Evolutionary conservation across 768 basidiomycete species (phyloP).

Genomic region (Pleurotus ostreatus): DNA sequence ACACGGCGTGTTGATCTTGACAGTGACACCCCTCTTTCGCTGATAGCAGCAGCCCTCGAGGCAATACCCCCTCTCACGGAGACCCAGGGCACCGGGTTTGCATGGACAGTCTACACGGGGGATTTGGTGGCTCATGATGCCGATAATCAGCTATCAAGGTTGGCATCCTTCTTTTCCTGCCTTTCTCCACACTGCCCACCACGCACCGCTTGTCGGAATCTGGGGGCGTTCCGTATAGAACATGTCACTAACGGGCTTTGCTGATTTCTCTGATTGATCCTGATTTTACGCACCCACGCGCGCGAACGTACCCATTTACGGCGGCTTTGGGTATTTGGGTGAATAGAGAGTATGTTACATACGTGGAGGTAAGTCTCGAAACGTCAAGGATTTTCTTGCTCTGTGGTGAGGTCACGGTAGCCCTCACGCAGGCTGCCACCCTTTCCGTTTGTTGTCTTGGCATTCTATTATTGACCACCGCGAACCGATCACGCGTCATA

Average conservation of each 20-base stretch:
- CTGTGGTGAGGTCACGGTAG: too few relatives aligned
- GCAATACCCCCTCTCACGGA: slow-evolving; percentile 65
- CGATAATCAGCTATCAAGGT: slow-evolving; percentile 60
- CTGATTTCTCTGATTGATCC: too few relatives aligned
- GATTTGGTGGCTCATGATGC: slow-evolving; percentile 74
- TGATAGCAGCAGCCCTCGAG: slow-evolving; percentile 56
- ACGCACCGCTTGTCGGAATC: not conserved
- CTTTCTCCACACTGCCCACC: not conserved
- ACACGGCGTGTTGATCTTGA: not conserved
- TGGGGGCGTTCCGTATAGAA: too few relatives aligned
- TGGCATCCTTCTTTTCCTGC: slow-evolving; percentile 12
- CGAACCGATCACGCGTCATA: too few relatives aligned
- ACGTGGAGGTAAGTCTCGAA: slow-evolving; percentile 47
- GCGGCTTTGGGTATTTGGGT: too few relatives aligned
- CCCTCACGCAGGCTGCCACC: too few relatives aligned
- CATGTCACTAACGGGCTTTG: too few relatives aligned
- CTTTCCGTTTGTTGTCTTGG: not conserved
- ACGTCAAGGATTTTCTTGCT: too few relatives aligned
- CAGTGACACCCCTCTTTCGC: slow-evolving; percentile 62
- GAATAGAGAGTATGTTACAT: slow-evolving; percentile 51
- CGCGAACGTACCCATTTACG: too few relatives aligned
- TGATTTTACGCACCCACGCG: too few relatives aligned
- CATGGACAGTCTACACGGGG: slow-evolving; percentile 67
- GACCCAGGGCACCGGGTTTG: slow-evolving; percentile 57
- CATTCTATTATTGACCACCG: not conserved